Percentiles rank a stretch among this genome's conserved stretches.
Evolutionary conservation across 768 basidiomycete genomes (phyloP).

Genomic region (Agrocybe praecox): DNA sequence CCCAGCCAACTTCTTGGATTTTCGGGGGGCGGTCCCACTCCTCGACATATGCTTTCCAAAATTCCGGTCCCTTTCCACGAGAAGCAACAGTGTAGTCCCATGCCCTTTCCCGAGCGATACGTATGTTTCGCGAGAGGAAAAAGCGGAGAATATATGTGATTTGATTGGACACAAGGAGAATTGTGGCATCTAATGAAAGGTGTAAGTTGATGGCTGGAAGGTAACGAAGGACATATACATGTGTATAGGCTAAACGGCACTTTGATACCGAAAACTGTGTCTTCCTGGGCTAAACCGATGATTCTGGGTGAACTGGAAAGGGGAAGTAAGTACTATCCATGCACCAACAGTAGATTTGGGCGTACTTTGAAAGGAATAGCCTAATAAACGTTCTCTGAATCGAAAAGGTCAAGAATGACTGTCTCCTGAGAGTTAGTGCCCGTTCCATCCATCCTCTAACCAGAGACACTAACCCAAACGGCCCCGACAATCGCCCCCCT

Average conservation of each 20-base stretch:
- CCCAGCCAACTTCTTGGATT: slow-evolving; percentile 30
- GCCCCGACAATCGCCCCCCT: slow-evolving; percentile 72
- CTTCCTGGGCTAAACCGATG: slow-evolving; percentile 55
- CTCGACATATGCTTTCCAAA: slow-evolving; percentile 85
- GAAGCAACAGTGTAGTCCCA: slow-evolving; percentile 85
- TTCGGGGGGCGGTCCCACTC: slow-evolving; percentile 72
- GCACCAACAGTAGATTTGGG: background rate
- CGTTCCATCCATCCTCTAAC: background rate
- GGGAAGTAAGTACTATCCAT: background rate
- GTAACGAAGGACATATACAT: slow-evolving; percentile 44
- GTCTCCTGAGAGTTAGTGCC: background rate
- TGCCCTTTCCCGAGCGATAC: slow-evolving; percentile 74
- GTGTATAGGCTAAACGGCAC: slow-evolving; percentile 73
- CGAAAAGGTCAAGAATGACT: slow-evolving; percentile 72
- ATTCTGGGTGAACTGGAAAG: slow-evolving; percentile 58
- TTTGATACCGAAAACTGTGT: slow-evolving; percentile 64
- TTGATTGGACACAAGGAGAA: slow-evolving; percentile 75
- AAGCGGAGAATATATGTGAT: slow-evolving; percentile 75
- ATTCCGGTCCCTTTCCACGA: slow-evolving; percentile 78
- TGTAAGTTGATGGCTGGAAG: background rate
- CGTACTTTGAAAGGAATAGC: slow-evolving; percentile 64
- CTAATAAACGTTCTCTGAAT: slow-evolving; percentile 71
- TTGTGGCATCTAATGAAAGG: slow-evolving; percentile 60
- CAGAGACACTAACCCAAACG: slow-evolving; percentile 57
- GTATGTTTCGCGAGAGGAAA: slow-evolving; percentile 84